phyloP scores from a whole-genome alignment of 2,329 filamentous ascomycete species.

The Verticillium zaregamsianum region DNA sequence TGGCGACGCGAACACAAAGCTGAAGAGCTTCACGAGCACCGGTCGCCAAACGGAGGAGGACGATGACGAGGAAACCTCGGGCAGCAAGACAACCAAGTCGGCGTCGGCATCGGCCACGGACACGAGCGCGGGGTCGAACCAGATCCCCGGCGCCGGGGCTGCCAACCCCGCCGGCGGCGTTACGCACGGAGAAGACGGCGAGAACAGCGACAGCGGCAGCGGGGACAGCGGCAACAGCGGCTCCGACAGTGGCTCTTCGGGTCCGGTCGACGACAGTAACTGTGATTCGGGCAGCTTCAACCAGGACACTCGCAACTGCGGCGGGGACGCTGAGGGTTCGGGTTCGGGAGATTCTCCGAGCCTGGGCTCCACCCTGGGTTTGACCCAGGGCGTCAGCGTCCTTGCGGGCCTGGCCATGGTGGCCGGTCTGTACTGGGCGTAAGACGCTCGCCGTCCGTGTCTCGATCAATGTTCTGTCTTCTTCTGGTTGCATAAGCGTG shows the following conservation, averaged over 20 bases:
- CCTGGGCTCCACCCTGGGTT: conserved; percentile 18
- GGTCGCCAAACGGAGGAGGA: conserved; percentile 56
- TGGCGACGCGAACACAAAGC: conserved; percentile 67
- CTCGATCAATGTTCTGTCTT: neutral
- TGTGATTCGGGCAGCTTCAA: conserved; percentile 36
- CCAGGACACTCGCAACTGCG: conserved; percentile 30
- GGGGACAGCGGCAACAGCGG: conserved; percentile 22
- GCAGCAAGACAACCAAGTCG: conserved; percentile 17
- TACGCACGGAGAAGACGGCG: conserved; percentile 16
- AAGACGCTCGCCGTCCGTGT: neutral
- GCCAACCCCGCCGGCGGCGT: conserved; percentile 6
- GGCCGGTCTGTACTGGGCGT: conserved; percentile 22
- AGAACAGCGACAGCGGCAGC: conserved; percentile 19
- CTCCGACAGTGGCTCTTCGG: conserved; percentile 15
- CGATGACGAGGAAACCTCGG: conserved; percentile 38
- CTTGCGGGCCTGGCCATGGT: conserved; percentile 30
- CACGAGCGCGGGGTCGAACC: conserved; percentile 6
- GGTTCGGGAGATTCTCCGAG: conserved; percentile 12
- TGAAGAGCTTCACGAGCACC: conserved; percentile 77
- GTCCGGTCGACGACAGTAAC: conserved; percentile 17
- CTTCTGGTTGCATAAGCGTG: conserved; percentile 1
- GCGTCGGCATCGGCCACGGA: neutral
- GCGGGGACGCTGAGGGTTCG: conserved; percentile 5
- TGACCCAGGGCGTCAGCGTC: conserved; percentile 27
- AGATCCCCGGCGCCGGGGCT: conserved; percentile 23